These are phyloP conservation scores for Zychaea mexicana DNA, from an alignment of 371 early-diverging fungal genomes.

Conservation along the genomic window DNA sequence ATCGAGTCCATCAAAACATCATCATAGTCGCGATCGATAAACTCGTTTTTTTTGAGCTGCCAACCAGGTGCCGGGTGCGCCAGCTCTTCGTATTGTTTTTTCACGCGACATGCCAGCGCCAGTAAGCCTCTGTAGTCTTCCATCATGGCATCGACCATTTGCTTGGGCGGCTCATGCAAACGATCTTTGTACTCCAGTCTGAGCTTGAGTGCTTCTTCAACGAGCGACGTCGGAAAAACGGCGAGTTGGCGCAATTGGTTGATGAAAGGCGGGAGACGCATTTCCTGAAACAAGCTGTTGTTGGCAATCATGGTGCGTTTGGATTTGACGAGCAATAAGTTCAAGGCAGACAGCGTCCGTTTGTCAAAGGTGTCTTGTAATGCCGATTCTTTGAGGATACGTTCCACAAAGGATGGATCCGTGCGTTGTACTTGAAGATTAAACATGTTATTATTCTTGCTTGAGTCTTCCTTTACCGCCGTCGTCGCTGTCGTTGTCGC, in stretches of 20 bases:
- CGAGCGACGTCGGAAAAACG: slow-evolving; percentile 75
- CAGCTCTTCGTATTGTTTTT: slow-evolving; percentile 68
- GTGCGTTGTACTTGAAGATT: slow-evolving; percentile 27
- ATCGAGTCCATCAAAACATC: slow-evolving; percentile 69
- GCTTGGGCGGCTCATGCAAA: slow-evolving; percentile 68
- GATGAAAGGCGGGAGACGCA: slow-evolving; percentile 72
- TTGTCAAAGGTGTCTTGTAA: slow-evolving; percentile 80
- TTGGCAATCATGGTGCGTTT: slow-evolving; percentile 72
- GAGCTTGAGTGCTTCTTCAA: slow-evolving; percentile 78
- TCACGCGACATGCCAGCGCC: slow-evolving; percentile 73
- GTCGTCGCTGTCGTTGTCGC: not conserved
- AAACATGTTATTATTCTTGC: too few species aligned
- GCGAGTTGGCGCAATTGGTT: slow-evolving; percentile 71
- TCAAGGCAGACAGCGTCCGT: slow-evolving; percentile 65
- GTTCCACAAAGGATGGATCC: slow-evolving; percentile 80
- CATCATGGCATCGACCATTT: slow-evolving; percentile 80
- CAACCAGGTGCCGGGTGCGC: slow-evolving; percentile 71
- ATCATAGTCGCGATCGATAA: slow-evolving; percentile 71
- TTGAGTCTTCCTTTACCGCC: slow-evolving; percentile 10
- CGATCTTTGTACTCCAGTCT: slow-evolving; percentile 76
- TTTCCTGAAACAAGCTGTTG: slow-evolving; percentile 59
- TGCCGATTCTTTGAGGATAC: slow-evolving; percentile 82
- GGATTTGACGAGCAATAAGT: slow-evolving; percentile 57
- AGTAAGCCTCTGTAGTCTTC: slow-evolving; percentile 79
- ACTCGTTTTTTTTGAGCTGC: slow-evolving; percentile 59